These are phyloP conservation scores for Fusarium nygamai DNA, from an alignment of 2,329 filamentous ascomycete species.

Conservation along the genomic window DNA sequence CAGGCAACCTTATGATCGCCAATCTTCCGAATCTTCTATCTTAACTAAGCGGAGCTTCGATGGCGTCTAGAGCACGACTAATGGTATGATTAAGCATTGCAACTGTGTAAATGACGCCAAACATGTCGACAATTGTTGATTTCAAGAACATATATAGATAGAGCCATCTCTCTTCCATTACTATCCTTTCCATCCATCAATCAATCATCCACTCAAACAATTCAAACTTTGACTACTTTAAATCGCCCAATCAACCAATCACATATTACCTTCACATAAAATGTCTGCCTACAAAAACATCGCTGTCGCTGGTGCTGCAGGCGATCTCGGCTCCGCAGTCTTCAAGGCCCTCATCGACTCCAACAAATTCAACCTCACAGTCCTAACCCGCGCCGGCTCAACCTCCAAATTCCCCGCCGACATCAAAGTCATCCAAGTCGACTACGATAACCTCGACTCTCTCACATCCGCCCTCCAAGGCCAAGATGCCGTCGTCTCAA, in stretches of 20 bases:
- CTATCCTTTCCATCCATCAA: neutral
- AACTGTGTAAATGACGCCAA: neutral
- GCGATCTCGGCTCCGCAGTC: conserved; percentile 47
- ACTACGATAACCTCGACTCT: conserved; percentile 56
- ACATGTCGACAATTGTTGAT: neutral
- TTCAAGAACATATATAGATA: conserved; percentile 5
- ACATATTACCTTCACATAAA: neutral
- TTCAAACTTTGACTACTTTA: too few species aligned
- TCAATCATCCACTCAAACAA: neutral
- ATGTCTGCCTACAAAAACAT: conserved; percentile 52
- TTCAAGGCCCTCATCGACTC: conserved; percentile 46
- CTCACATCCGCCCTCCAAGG: conserved; percentile 62
- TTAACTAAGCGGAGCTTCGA: neutral
- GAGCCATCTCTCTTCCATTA: neutral
- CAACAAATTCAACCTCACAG: conserved; percentile 49
- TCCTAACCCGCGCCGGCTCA: conserved; percentile 54
- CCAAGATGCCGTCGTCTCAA: conserved; percentile 64
- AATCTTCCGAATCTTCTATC: neutral
- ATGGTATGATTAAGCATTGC: neutral
- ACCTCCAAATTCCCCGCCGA: conserved; percentile 45
- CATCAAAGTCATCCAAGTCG: conserved; percentile 48
- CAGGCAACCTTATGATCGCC: neutral
- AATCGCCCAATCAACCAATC: neutral
- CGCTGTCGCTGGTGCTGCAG: conserved; percentile 50
- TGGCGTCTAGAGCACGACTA: neutral